Conservation (phyloP, 257 asterid species). For the Anisodus acutangulus region DNA sequence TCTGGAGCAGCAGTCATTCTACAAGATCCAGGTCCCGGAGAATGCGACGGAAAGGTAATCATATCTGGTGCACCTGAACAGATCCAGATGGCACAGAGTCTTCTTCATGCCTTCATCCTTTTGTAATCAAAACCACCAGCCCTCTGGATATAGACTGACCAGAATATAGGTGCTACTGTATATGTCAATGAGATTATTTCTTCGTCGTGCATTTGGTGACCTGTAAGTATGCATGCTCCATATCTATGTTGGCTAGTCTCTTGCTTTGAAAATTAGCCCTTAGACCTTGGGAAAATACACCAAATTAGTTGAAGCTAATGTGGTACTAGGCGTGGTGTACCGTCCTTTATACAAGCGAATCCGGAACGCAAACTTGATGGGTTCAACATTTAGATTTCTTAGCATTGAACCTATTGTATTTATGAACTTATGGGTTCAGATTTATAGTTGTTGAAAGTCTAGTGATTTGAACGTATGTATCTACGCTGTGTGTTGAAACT, state of each 20-base stretch:
- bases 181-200: background rate
- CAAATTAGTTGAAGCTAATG: constrained; percentile 11
- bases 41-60: constrained; percentile 51
- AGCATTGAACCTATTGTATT: background rate
- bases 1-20: constrained; percentile 52
- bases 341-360: background rate
- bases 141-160: background rate
- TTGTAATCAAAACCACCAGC: constrained; percentile 22
- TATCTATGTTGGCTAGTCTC: background rate
- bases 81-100: constrained; percentile 53
- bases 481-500: background rate
- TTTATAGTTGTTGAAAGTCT: background rate
- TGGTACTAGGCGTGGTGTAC: background rate
- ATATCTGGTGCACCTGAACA: constrained; percentile 53
- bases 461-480: background rate
- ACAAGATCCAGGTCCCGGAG: constrained; percentile 51
- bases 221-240: constrained; percentile 28
- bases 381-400: background rate
- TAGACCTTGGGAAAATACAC: background rate
- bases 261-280: background rate
- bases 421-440: background rate
- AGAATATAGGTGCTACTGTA: background rate
- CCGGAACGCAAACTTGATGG: background rate
- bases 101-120: constrained; percentile 58
- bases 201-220: constrained; percentile 10